phyloP scores from a whole-genome alignment of 2,329 filamentous ascomycete genomes.

The Trichoderma sp. region DNA sequence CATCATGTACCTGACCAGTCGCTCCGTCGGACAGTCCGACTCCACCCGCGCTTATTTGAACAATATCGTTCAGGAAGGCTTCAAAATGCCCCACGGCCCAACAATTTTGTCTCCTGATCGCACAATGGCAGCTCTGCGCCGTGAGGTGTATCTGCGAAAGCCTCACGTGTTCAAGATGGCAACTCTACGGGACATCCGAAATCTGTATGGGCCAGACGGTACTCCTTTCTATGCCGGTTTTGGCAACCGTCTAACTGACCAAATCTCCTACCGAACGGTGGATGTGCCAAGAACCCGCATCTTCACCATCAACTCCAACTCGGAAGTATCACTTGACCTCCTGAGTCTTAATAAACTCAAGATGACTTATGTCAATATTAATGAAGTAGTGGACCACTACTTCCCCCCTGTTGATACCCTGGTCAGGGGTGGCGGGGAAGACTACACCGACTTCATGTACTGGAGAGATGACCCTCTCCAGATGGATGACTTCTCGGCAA shows the following conservation, averaged over 20 bases:
- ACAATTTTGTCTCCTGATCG: conserved; percentile 94
- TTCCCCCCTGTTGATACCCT: conserved; percentile 90
- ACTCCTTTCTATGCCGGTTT: conserved; percentile 97
- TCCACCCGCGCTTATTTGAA: conserved; percentile 86
- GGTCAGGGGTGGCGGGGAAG: conserved; percentile 85
- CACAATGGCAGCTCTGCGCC: conserved; percentile 87
- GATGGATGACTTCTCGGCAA: conserved; percentile 84
- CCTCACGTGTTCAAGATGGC: conserved; percentile 99
- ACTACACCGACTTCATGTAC: conserved; percentile 96
- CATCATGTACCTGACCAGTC: conserved; percentile 95
- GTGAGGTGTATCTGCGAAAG: conserved; percentile 93
- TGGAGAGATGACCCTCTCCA: conserved; percentile 87
- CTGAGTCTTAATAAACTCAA: conserved; percentile 91
- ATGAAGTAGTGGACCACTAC: conserved; percentile 96
- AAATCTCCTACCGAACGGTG: conserved; percentile 91
- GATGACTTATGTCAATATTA: conserved; percentile 95
- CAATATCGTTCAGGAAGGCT: conserved; percentile 85
- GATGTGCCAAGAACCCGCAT: conserved; percentile 93
- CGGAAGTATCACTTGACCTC: conserved; percentile 89
- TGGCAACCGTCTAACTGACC: conserved; percentile 93
- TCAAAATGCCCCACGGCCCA: conserved; percentile 81
- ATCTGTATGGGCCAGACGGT: conserved; percentile 73
- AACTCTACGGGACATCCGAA: conserved; percentile 89
- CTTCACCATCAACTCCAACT: conserved; percentile 98
- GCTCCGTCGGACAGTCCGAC: conserved; percentile 91